These are phyloP conservation scores for Rhodomyrtus tomentosa DNA, from an alignment of 345 rosid species.

Conservation along the genomic window DNA sequence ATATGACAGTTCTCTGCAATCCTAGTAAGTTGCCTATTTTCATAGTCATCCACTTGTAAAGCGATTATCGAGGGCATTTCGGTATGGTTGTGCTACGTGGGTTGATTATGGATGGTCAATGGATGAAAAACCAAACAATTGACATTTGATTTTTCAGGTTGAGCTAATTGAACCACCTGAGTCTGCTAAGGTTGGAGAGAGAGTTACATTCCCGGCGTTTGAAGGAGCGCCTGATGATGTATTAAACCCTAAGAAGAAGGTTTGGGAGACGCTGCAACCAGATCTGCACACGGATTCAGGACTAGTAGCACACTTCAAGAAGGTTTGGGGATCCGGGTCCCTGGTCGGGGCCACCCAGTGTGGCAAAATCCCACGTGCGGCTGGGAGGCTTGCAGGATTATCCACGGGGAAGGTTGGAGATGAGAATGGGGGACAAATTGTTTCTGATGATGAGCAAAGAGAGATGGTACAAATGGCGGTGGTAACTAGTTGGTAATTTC, in stretches of 20 bases:
- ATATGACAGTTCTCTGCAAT: neutral
- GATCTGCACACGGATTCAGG: slow-evolving; percentile 47
- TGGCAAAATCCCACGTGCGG: neutral
- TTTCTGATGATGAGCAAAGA: neutral
- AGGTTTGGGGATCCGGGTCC: too few relatives aligned
- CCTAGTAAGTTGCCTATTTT: neutral
- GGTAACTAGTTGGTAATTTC: neutral
- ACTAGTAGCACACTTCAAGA: slow-evolving; percentile 71
- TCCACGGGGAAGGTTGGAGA: neutral
- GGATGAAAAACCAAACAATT: neutral
- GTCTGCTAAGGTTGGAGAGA: slow-evolving; percentile 47
- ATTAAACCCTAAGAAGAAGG: slow-evolving; percentile 86
- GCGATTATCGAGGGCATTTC: neutral
- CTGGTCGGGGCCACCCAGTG: neutral
- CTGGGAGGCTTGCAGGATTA: neutral
- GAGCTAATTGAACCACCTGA: slow-evolving; percentile 89
- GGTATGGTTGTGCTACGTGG: neutral
- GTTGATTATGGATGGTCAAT: neutral
- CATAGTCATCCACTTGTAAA: neutral
- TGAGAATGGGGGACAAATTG: neutral
- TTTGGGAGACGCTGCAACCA: slow-evolving; percentile 71
- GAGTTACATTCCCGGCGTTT: slow-evolving; percentile 56
- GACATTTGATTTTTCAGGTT: slow-evolving; percentile 30
- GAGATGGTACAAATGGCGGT: neutral
- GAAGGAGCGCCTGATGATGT: slow-evolving; percentile 76